Evolutionary conservation across 306 rosid genomes (phyloP).

Genomic region (Citrullus colocynthis): DNA sequence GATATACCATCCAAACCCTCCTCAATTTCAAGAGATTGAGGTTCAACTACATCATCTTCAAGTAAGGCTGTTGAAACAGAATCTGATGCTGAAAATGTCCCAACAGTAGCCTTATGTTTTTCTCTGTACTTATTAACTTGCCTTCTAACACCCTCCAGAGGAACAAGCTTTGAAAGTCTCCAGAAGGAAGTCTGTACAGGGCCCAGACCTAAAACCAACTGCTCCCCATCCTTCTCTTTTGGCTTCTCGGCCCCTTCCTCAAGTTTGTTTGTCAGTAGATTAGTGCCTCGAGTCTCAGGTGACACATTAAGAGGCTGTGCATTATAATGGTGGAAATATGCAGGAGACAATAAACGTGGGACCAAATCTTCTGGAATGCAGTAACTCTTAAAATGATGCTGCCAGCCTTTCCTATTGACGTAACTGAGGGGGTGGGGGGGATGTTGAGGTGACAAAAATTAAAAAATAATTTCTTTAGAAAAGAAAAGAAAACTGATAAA

Average conservation of each 20-base stretch:
- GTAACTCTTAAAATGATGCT: constrained; percentile 87
- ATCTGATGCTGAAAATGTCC: constrained; percentile 31
- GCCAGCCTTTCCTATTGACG: constrained; percentile 86
- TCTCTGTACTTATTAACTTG: constrained; percentile 44
- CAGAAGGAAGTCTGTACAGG: constrained; percentile 86
- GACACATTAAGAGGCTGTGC: constrained; percentile 43
- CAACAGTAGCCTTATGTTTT: constrained; percentile 28
- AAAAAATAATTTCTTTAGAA: background rate
- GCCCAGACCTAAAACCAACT: constrained; percentile 88
- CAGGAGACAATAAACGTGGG: constrained; percentile 90
- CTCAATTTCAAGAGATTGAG: constrained; percentile 89
- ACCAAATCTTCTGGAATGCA: constrained; percentile 96
- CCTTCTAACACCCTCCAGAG: constrained; percentile 63
- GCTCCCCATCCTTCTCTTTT: constrained; percentile 51
- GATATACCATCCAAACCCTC: constrained; percentile 90
- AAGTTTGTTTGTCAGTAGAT: constrained; percentile 24
- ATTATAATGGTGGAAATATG: constrained; percentile 91
- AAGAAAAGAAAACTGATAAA: constrained; percentile 6
- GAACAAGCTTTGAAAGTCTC: constrained; percentile 91
- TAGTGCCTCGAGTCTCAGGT: constrained; percentile 30
- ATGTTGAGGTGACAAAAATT: background rate
- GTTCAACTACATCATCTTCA: constrained; percentile 60
- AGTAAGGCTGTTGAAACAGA: constrained; percentile 35
- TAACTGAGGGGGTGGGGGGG: constrained; percentile 42
- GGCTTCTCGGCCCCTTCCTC: constrained; percentile 39